A percentile compares a stretch with the other conserved stretches of the same genome.
phyloP scores from a whole-genome alignment of 2,329 filamentous ascomycete genomes.

The Huntiella abstrusa region DNA sequence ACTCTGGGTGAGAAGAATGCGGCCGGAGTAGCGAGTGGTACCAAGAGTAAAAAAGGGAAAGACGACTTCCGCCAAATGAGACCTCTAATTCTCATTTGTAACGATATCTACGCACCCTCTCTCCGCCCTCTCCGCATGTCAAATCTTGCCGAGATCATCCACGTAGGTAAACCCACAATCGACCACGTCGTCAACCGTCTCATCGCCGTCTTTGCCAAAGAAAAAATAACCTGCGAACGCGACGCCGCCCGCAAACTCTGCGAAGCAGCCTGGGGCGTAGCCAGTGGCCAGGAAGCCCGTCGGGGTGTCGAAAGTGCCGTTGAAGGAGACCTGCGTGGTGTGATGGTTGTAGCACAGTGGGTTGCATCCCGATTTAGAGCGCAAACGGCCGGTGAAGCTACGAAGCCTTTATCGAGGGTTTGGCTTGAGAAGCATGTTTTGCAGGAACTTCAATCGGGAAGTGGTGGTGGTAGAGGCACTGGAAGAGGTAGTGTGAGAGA shows the following conservation, averaged over 20 bases:
- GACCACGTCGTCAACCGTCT: slow-evolving; percentile 71
- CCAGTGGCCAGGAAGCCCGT: slow-evolving; percentile 48
- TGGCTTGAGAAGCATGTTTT: slow-evolving; percentile 62
- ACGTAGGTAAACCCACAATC: slow-evolving; percentile 72
- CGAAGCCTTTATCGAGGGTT: slow-evolving; percentile 42
- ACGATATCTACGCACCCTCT: slow-evolving; percentile 87
- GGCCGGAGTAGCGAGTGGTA: slow-evolving; percentile 15
- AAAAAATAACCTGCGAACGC: slow-evolving; percentile 72
- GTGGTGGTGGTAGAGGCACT: slow-evolving; percentile 50
- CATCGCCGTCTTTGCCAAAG: slow-evolving; percentile 69
- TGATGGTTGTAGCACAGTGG: slow-evolving; percentile 80
- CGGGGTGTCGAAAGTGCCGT: slow-evolving; percentile 49
- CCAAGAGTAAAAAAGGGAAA: slow-evolving; percentile 46
- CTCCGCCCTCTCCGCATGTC: slow-evolving; percentile 75
- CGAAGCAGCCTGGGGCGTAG: slow-evolving; percentile 67
- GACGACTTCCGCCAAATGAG: slow-evolving; percentile 77
- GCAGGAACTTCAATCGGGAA: slow-evolving; percentile 48
- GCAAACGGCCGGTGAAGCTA: slow-evolving; percentile 20
- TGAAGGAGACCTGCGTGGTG: slow-evolving; percentile 56
- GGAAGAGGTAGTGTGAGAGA: slow-evolving; percentile 56
- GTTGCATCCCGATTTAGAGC: slow-evolving; percentile 52
- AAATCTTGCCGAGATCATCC: slow-evolving; percentile 69
- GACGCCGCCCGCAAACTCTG: slow-evolving; percentile 76
- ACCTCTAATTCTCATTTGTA: slow-evolving; percentile 86
- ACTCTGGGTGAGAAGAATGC: slow-evolving; percentile 67